Conservation (phyloP, 139 green algal genomes). For the Volvox reticuliferus region DNA sequence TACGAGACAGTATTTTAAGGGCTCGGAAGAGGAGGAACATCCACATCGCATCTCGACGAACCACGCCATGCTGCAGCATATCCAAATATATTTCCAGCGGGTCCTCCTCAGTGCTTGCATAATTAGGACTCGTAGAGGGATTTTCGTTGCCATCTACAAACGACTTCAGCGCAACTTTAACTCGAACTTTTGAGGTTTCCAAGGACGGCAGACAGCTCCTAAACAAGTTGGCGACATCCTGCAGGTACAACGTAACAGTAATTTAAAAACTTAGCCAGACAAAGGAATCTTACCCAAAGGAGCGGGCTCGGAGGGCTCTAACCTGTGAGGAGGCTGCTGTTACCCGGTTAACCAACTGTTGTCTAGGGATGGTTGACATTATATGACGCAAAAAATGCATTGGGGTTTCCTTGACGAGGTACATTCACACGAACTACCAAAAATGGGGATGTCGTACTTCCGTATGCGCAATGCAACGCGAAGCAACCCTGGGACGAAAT, state of each 20-base stretch:
- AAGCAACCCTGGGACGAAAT: too few relatives aligned
- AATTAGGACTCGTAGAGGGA: conserved; percentile 58
- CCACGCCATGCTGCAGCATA: conserved; percentile 28
- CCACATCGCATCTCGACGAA: conserved; percentile 28
- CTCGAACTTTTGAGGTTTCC: conserved; percentile 25
- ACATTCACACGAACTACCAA: too few relatives aligned
- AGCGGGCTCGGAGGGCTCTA: too few relatives aligned
- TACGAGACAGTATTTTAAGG: conserved; percentile 80
- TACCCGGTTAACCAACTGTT: not conserved
- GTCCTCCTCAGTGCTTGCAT: conserved; percentile 47
- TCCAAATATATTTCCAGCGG: conserved; percentile 33
- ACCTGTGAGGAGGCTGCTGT: conserved; percentile 15
- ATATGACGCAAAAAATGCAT: not conserved
- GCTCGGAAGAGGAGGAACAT: conserved; percentile 41
- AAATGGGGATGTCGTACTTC: too few relatives aligned
- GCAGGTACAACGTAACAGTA: not conserved
- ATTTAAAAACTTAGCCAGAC: not conserved
- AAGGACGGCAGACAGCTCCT: not conserved
- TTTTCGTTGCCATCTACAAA: conserved; percentile 68
- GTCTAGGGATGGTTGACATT: not conserved
- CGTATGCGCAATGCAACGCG: too few relatives aligned
- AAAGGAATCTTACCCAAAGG: not conserved
- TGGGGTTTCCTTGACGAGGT: too few relatives aligned
- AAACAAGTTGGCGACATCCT: conserved; percentile 25
- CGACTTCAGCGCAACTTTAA: conserved; percentile 41